Percentiles rank a stretch among this genome's conserved stretches.
These are phyloP conservation scores for Starmera dryadoides DNA, from an alignment of 805 yeast genomes.

Conservation along the genomic window DNA sequence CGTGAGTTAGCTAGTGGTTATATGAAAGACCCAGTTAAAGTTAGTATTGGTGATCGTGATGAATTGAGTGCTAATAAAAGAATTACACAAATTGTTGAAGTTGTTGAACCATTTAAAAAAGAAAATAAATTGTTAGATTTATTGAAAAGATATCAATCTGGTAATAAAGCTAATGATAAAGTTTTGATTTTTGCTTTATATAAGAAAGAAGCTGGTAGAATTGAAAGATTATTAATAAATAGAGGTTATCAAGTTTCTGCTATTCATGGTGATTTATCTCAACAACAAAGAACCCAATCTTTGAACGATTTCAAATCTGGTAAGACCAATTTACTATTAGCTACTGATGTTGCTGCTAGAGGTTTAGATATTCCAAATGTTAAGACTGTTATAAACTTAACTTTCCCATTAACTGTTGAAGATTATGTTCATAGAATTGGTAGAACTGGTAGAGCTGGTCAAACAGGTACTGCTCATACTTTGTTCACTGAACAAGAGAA, in stretches of 20 bases:
- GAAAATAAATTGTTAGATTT: slow-evolving; percentile 70
- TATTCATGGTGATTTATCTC: slow-evolving; percentile 92
- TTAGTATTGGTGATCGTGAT: slow-evolving; percentile 90
- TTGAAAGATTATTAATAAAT: slow-evolving; percentile 66
- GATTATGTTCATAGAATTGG: slow-evolving; percentile 97
- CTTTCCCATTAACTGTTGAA: slow-evolving; percentile 94
- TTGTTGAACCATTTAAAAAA: slow-evolving; percentile 72
- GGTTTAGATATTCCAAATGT: slow-evolving; percentile 98
- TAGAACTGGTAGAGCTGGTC: slow-evolving; percentile 97
- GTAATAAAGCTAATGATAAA: slow-evolving; percentile 64
- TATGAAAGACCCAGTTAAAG: slow-evolving; percentile 81
- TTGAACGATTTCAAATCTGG: slow-evolving; percentile 82
- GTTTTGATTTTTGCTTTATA: slow-evolving; percentile 88
- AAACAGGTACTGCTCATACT: slow-evolving; percentile 90
- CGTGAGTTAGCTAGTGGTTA: slow-evolving; percentile 83
- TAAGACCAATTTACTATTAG: slow-evolving; percentile 65
- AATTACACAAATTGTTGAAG: slow-evolving; percentile 90
- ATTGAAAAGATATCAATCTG: slow-evolving; percentile 67
- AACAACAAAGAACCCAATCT: slow-evolving; percentile 86
- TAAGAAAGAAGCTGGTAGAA: slow-evolving; percentile 92
- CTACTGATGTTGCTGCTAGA: slow-evolving; percentile 98
- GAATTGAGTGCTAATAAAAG: slow-evolving; percentile 92
- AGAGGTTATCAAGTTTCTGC: slow-evolving; percentile 84
- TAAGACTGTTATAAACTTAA: slow-evolving; percentile 87
- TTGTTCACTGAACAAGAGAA: slow-evolving; percentile 95